A percentile compares a stretch with the other conserved stretches of the same genome.
phyloP scores from a whole-genome alignment of 2,329 filamentous ascomycete genomes.

The Fonsecaea erecta region DNA sequence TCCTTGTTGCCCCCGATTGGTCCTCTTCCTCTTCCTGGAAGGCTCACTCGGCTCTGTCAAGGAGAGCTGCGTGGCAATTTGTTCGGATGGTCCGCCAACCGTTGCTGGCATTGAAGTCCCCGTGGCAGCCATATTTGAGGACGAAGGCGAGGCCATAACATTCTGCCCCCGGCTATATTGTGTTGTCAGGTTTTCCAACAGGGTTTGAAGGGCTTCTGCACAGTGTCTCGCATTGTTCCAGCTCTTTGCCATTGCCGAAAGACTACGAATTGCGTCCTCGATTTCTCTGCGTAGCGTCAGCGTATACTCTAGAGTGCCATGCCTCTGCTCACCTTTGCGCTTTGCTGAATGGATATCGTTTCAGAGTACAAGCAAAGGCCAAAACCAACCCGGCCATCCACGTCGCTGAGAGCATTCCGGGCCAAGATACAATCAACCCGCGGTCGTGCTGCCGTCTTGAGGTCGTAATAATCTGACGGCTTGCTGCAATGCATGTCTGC shows the following conservation, averaged over 20 bases:
- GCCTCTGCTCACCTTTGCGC: constrained; percentile 14
- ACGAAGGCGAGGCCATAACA: neutral
- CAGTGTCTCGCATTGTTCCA: constrained; percentile 25
- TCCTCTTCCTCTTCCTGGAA: constrained; percentile 9
- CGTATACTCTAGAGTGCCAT: neutral
- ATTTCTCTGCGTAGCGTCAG: constrained; percentile 10
- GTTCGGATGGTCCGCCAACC: neutral
- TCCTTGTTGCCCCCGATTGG: neutral
- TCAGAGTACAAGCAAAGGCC: constrained; percentile 42
- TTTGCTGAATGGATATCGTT: constrained; percentile 22
- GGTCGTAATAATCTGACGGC: constrained; percentile 43
- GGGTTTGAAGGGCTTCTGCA: constrained; percentile 14
- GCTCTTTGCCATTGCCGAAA: constrained; percentile 15
- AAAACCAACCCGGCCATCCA: constrained; percentile 48
- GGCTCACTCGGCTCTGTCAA: neutral
- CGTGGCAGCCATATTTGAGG: neutral
- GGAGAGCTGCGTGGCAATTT: neutral
- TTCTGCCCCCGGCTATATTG: constrained; percentile 10
- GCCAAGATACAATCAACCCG: constrained; percentile 44
- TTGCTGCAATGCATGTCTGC: constrained; percentile 46
- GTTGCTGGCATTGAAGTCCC: neutral
- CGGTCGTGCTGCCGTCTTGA: constrained; percentile 40
- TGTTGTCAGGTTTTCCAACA: constrained; percentile 13
- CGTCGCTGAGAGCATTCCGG: constrained; percentile 44
- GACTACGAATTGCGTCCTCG: constrained; percentile 10